These are phyloP conservation scores for Phaeosphaeriaceae sp. DNA, from an alignment of 2,329 filamentous ascomycete species.

Conservation along the genomic window DNA sequence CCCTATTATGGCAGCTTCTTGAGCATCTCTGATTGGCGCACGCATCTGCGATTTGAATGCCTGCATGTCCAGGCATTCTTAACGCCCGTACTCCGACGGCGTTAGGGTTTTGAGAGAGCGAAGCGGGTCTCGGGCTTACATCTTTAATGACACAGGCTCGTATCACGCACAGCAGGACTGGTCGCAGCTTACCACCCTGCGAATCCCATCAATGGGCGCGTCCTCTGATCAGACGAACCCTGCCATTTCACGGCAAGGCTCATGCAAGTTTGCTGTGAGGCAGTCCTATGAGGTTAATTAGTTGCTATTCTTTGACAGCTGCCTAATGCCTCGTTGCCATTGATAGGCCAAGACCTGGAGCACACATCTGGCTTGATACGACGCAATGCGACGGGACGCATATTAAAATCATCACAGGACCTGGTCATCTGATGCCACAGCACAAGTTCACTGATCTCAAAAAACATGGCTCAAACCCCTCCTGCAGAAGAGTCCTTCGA, in stretches of 20 bases:
- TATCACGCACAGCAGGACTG: background rate
- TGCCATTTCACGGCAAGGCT: background rate
- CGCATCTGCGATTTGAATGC: background rate
- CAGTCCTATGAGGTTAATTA: background rate
- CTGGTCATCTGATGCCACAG: background rate
- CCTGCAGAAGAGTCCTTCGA: slow-evolving; percentile 5
- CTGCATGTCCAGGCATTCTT: background rate
- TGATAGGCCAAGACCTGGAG: slow-evolving; percentile 1
- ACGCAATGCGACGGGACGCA: background rate
- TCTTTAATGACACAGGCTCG: background rate
- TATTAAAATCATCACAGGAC: background rate
- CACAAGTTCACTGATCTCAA: background rate
- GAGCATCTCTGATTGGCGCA: background rate
- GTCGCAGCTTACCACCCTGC: background rate
- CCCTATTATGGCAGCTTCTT: background rate
- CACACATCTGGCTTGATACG: background rate
- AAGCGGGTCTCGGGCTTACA: background rate
- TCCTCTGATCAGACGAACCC: background rate
- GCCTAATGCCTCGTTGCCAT: slow-evolving; percentile 5
- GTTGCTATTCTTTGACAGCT: background rate
- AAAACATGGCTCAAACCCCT: slow-evolving; percentile 17
- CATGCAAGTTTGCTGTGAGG: background rate
- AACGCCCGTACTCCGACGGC: background rate
- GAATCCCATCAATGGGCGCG: background rate
- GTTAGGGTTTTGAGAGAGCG: background rate